These are phyloP conservation scores for Crotalaria pallida DNA, from an alignment of 306 rosid genomes.

Conservation along the genomic window DNA sequence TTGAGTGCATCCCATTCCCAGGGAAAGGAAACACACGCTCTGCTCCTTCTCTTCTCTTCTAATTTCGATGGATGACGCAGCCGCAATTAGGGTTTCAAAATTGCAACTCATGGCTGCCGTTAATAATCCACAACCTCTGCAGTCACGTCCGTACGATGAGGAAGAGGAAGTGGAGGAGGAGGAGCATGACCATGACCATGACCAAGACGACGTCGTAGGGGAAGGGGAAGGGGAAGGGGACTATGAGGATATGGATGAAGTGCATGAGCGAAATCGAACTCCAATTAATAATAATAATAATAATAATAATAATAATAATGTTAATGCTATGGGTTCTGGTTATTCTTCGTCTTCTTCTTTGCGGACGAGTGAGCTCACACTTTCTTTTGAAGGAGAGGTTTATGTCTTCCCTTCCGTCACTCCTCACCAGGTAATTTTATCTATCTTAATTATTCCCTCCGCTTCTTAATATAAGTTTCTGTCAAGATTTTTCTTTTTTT, in stretches of 20 bases:
- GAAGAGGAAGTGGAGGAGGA: slow-evolving; percentile 27
- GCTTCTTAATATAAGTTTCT: no score
- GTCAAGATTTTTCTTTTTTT: no score
- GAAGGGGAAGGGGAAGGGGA: slow-evolving; percentile 46
- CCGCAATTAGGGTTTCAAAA: no score
- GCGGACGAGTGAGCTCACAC: slow-evolving; percentile 91
- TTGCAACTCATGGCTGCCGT: slow-evolving; percentile 51
- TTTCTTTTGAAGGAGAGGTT: slow-evolving; percentile 95
- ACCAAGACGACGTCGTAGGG: slow-evolving; percentile 46
- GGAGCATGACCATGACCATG: no score
- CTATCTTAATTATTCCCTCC: no score
- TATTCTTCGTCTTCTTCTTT: no score
- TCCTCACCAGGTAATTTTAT: slow-evolving; percentile 61
- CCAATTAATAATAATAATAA: no score
- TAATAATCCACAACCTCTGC: slow-evolving; percentile 71
- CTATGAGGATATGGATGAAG: slow-evolving; percentile 59
- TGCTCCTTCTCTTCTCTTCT: no score
- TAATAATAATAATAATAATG: background rate
- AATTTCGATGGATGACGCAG: no score
- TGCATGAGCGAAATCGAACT: slow-evolving; percentile 45
- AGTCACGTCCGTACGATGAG: slow-evolving; percentile 52
- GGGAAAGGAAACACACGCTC: no score
- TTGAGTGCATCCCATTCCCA: no score
- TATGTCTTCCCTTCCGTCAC: slow-evolving; percentile 89
- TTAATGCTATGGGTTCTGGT: slow-evolving; percentile 34